Evolutionary conservation across 345 rosid genomes (phyloP), one percentile per base, ranked within the genome.

Genomic region (Eucalyptus guilfoylei): DNA sequence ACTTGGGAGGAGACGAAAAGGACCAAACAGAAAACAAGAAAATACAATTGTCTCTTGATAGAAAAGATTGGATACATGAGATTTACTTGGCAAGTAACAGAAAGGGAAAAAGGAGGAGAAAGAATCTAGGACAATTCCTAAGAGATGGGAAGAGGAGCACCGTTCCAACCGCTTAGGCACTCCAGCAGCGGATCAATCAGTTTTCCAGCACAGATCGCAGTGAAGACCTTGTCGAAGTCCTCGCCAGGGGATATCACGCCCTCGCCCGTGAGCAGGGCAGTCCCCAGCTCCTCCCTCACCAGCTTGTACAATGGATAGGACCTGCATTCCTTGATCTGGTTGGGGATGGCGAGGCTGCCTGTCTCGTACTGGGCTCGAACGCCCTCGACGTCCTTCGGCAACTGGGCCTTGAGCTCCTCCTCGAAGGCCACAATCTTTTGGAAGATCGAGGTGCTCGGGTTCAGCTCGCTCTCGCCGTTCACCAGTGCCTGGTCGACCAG

Each of bases 221-320:
- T 80, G 85, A 89, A 89, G 42, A 92, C 91, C 92, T 92, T 92
- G 62, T 92, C 91, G 47, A 90, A 81, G 72, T 92, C 92, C 89
- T 92, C 93, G 3, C 92, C 93, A 1, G 93, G 93, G 7, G 93
- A 91, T 32, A 86, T 60, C 7, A 76, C 89, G 48, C 89, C 87
- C 85, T 92, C 92, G 32, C 93, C 93, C 2, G 91, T 89, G 17
- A 90, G 92, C 52, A 91, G 44, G 26, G 49, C 87, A 4, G 90
- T 90, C 37, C 89, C 91, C 49, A 90, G 85, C 34, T 87, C 91
- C 58, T 90, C 93, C 85, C 91, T 89, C 83, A 92, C 91, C 49
- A 89, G 83, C 85, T 88, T 86, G 80, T 90, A 90, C 52, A 92
- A 34, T 23, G 93, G 93, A 49, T 90, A 92, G 24, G 93, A 90